Evolutionary conservation across 1,284 basidiomycete species (phyloP), one percentile per base, ranked within the genome.

Genomic region (Cystobasidiaceae sp.): DNA sequence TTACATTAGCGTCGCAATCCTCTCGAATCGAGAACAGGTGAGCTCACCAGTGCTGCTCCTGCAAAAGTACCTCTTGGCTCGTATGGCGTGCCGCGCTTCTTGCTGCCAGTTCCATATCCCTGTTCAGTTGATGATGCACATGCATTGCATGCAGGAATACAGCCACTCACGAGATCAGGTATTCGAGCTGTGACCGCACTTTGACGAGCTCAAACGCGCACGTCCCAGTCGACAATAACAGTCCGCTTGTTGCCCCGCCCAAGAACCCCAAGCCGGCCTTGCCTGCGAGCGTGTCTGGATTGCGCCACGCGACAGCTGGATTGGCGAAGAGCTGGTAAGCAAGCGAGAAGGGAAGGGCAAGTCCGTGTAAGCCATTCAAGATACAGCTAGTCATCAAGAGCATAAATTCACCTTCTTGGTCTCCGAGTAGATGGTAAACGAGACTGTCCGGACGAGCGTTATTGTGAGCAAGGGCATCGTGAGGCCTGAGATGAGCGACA

Each of bases 381-480:
- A n/a, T n/a, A n/a, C n/a, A n/a, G n/a, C n/a, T n/a, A n/a, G n/a
- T n/a, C n/a, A n/a, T 11, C 44, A 8, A 23, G 44, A 46, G 11
- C 8, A 46, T 11, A 11, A 33, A 48, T 39, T 37, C 25, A 33
- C 41, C 23, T 65, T 52, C 49, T 68, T 68, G 19, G 67, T 68
- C 39, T 52, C 27, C 32, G 27, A 41, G 54, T 69, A 72, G 49
- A 63, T 71, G 23, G 56, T 56, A 56, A 68, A 72, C 30, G 75
- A 89, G 81, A 82, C 79, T 82, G 78, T 79, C n/a, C 93, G 88
- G 74, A 97, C 93, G 74, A 94, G 93, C 5, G 92, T 93, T 73
- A 98, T 97, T 6, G 94, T 97, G 78, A 94, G 84, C 60, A 97
- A 83, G 32, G 94, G 94, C 72, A 97, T 91, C 82, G 90, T 89